A percentile compares a stretch with the other conserved stretches of the same genome.
Conservation (phyloP, 352 stramenopile genomes). For the Phytopythium litorale region DNA sequence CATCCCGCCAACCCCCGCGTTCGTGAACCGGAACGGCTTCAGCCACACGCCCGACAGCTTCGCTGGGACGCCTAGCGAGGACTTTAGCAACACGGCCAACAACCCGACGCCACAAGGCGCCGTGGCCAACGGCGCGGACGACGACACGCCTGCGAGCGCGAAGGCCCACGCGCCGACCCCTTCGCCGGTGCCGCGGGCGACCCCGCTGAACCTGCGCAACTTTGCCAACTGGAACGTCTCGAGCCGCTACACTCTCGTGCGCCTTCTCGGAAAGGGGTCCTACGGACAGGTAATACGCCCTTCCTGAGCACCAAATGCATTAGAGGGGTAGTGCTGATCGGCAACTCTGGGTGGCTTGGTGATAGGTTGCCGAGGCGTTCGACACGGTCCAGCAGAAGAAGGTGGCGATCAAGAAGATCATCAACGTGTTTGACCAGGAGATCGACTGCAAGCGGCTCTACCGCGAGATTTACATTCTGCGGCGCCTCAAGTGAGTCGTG, state of each 20-base stretch:
- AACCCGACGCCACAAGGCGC: constrained; percentile 14
- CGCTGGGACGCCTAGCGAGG: constrained; percentile 47
- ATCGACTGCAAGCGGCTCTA: constrained; percentile 87
- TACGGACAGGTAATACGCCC: constrained; percentile 68
- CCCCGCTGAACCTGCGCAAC: constrained; percentile 74
- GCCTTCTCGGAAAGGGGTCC: constrained; percentile 78
- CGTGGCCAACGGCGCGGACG: constrained; percentile 22
- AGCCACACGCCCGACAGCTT: constrained; percentile 62
- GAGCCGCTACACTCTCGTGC: constrained; percentile 73
- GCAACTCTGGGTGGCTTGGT: background rate
- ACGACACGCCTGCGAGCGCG: constrained; percentile 17
- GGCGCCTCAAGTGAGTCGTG: constrained; percentile 58
- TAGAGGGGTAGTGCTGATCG: too few relatives aligned
- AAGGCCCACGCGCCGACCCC: constrained; percentile 46
- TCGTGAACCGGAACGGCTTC: constrained; percentile 66
- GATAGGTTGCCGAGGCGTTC: constrained; percentile 74
- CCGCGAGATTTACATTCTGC: constrained; percentile 86
- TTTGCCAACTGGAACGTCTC: constrained; percentile 85
- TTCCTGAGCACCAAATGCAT: background rate
- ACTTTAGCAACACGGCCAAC: constrained; percentile 25
- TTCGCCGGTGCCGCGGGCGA: constrained; percentile 53
- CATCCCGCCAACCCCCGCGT: constrained; percentile 84
- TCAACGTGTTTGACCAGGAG: constrained; percentile 86
- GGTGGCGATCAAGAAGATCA: constrained; percentile 89
- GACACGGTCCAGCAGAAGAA: constrained; percentile 77